Base-by-base conservation (phyloP, 192 early-diverging fungal genomes). In the Backusella psychrophila region DNA sequence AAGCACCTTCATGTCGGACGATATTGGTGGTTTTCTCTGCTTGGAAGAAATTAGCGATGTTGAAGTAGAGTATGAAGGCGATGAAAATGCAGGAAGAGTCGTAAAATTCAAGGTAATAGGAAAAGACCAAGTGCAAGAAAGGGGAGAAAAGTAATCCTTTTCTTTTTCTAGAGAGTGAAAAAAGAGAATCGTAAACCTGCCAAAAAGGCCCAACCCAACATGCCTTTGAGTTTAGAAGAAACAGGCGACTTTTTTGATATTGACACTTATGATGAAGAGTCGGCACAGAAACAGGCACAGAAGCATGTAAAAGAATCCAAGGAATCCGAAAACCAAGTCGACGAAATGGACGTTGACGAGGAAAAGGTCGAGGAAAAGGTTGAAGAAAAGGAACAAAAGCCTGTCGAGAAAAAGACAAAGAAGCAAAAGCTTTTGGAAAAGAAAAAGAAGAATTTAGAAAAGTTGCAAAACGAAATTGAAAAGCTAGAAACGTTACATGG, bases 1-100 rank as follows among this genome's bases (percentile, higher is more conserved):
- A 4, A 78, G 77, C 65, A 84, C 87, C 56, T 70, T 87, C 9
- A 84, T 87, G 68, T 86, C 85, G 46, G 89, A 94, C 49, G 94
- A 93, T 34, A 75, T 89, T 66, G 92, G 91, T 17, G 96, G 95
- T 3, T 94, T 98, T 80, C 66, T 96, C 21, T 91, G 91, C 63
- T 85, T 98, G 44, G 95, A 98, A 79, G 97, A 98, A 71, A 80
- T 96, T 31, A 92, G 94, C 36, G 93, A 89, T 67, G 91, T 97
- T 11, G 93, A 95, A 78, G 90, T 96, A 34, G 88, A 88, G 39
- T 91, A 90, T 81, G 89, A 93, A 63, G 87, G 89, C 9, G 87
- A 86, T 42, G 82, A 84, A 15, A 74, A 78, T 0, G 89, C 90
- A 7, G 92, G 94, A 49, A 90, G 88, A 52, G 86, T 92, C 0